Evolutionary conservation across 1,139 yeast species (phyloP).

Genomic region (Saccharomyces pastorianus): DNA sequence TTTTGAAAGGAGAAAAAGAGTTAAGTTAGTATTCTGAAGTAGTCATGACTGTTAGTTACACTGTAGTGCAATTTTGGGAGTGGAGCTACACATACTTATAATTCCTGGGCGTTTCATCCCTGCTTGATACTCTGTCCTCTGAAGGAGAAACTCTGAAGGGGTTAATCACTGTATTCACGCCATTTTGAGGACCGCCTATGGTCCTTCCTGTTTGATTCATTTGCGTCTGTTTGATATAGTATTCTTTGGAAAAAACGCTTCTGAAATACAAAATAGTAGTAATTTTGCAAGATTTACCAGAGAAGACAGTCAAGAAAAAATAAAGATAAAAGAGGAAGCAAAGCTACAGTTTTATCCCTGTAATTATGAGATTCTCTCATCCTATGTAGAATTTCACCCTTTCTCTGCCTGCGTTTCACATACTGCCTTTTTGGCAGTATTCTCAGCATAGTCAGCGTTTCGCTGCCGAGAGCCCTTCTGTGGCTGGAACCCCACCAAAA

Average conservation of each 20-base stretch:
- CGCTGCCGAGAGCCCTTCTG: not conserved
- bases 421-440: not conserved
- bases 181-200: not conserved
- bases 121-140: slow-evolving; percentile 1
- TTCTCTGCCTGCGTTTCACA: not conserved
- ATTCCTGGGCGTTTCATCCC: not conserved
- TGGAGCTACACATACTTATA: not conserved
- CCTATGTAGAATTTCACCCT: not conserved
- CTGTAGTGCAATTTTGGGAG: not conserved
- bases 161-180: not conserved
- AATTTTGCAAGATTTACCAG: not conserved
- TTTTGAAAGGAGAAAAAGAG: not conserved
- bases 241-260: not conserved
- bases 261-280: not conserved
- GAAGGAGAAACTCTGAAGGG: not conserved
- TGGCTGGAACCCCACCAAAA: not conserved
- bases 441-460: not conserved
- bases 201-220: not conserved
- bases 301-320: not conserved
- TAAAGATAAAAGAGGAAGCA: not conserved
- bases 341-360: not conserved
- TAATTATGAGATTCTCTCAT: not conserved
- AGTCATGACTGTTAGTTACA: not conserved
- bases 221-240: not conserved
- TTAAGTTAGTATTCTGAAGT: not conserved